Percentiles rank a stretch among this genome's conserved stretches.
Evolutionary conservation across 2,329 filamentous ascomycete species (phyloP).

Genomic region (Pseudocercospora ulei): DNA sequence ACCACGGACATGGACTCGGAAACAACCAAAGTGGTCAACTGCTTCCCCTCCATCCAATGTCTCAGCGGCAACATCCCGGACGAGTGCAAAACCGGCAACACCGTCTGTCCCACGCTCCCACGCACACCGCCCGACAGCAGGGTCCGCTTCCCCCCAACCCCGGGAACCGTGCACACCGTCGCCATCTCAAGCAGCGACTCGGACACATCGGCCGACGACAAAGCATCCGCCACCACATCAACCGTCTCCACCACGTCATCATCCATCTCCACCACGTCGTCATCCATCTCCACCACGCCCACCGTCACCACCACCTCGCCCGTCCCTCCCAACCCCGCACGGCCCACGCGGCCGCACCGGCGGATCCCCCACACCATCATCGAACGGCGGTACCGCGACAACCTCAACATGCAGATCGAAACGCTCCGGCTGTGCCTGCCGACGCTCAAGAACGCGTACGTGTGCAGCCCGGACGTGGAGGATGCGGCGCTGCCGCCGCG

Average conservation of each 20-base stretch:
- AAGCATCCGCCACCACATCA: slow-evolving; percentile 7
- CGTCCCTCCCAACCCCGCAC: slow-evolving; percentile 1
- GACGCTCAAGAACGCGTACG: slow-evolving; percentile 35
- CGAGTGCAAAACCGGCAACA: slow-evolving; percentile 20
- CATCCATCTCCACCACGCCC: neutral
- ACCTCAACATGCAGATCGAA: slow-evolving; percentile 41
- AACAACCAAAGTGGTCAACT: slow-evolving; percentile 19
- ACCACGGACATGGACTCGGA: slow-evolving; percentile 12
- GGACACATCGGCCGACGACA: slow-evolving; percentile 16
- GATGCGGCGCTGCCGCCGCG: slow-evolving; percentile 38
- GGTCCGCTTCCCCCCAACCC: slow-evolving; percentile 15
- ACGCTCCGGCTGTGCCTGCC: slow-evolving; percentile 36
- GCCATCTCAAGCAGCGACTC: slow-evolving; percentile 20
- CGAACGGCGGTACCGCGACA: slow-evolving; percentile 42
- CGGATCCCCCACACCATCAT: slow-evolving; percentile 39
- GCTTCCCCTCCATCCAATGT: slow-evolving; percentile 22
- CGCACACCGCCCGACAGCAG: slow-evolving; percentile 9
- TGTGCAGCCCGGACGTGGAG: slow-evolving; percentile 38
- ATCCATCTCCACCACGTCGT: neutral
- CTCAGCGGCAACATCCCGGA: slow-evolving; percentile 20
- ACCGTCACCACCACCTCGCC: neutral
- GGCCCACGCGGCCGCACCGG: slow-evolving; percentile 20
- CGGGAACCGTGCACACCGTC: slow-evolving; percentile 11
- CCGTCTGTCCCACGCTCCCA: slow-evolving; percentile 20
- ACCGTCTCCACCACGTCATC: neutral